phyloP scores from a whole-genome alignment of 2,329 filamentous ascomycete genomes.

The Magnaporthiopsis poae region DNA sequence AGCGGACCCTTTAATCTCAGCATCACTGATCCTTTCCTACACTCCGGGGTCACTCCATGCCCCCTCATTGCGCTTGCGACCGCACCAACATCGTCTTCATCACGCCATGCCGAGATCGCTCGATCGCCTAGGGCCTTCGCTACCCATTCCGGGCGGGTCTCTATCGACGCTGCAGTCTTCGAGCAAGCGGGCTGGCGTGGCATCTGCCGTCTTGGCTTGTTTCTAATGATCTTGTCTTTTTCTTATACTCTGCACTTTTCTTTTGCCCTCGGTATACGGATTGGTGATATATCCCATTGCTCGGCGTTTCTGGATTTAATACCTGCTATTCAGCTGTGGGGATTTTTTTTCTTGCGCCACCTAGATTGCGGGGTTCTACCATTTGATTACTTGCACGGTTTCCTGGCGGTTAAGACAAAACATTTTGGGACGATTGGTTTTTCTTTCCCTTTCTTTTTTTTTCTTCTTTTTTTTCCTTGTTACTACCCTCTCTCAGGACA shows the following conservation, averaged over 20 bases:
- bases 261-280: slow-evolving; percentile 18
- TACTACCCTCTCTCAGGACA: background rate
- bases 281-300: slow-evolving; percentile 16
- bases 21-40: background rate
- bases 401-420: background rate
- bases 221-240: slow-evolving; percentile 15
- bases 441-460: background rate
- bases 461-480: background rate
- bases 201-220: background rate
- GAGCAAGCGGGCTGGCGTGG: background rate
- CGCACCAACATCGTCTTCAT: background rate
- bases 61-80: background rate
- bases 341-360: background rate
- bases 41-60: background rate
- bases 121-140: background rate
- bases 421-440: background rate
- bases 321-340: slow-evolving; percentile 5
- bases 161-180: background rate
- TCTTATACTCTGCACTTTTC: slow-evolving; percentile 9
- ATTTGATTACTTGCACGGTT: background rate
- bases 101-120: background rate
- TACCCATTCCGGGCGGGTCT: background rate
- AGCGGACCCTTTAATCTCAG: background rate
- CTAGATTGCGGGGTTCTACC: background rate
- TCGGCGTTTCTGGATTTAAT: slow-evolving; percentile 18